phyloP scores from a whole-genome alignment of 2,329 filamentous ascomycete species.

The Arthrobotrys conoides region DNA sequence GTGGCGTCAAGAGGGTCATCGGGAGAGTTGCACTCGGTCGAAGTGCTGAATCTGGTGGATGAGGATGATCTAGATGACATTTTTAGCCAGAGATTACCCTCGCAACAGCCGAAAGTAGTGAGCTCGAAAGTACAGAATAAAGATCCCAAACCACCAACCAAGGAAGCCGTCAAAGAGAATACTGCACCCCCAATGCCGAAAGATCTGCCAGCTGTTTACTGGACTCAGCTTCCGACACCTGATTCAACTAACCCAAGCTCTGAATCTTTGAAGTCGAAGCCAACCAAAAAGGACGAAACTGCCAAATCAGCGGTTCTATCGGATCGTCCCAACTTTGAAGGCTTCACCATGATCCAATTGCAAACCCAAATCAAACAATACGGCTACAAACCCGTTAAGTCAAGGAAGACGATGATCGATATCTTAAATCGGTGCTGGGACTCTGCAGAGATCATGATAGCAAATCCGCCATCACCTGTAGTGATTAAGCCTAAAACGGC shows the following conservation, averaged over 20 bases:
- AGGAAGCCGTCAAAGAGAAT: conserved; percentile 6
- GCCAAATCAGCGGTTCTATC: conserved; percentile 4
- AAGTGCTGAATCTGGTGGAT: conserved; percentile 51
- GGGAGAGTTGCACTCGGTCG: conserved; percentile 32
- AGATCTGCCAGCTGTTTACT: conserved; percentile 15
- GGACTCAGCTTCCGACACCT: conserved; percentile 27
- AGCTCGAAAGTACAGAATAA: not conserved
- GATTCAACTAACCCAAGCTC: conserved; percentile 1
- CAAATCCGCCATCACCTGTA: conserved; percentile 12
- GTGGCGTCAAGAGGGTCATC: conserved; percentile 32
- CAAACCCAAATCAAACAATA: conserved; percentile 51
- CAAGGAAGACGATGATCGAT: conserved; percentile 55
- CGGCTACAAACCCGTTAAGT: conserved; percentile 56
- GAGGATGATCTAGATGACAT: conserved; percentile 51
- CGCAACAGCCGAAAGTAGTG: conserved; percentile 8
- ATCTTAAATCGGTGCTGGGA: conserved; percentile 57
- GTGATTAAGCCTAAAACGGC: not conserved
- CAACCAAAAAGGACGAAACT: not conserved
- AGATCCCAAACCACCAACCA: not conserved
- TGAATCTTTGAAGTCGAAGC: not conserved
- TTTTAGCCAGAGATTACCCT: conserved; percentile 31
- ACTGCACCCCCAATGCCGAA: not conserved
- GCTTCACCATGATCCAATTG: conserved; percentile 47
- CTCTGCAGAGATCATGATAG: conserved; percentile 30
- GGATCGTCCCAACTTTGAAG: conserved; percentile 54